A percentile compares a stretch with the other conserved stretches of the same genome.
phyloP scores from a whole-genome alignment of 495 filamentous ascomycete species.

The Aspergillus funiculosus region DNA sequence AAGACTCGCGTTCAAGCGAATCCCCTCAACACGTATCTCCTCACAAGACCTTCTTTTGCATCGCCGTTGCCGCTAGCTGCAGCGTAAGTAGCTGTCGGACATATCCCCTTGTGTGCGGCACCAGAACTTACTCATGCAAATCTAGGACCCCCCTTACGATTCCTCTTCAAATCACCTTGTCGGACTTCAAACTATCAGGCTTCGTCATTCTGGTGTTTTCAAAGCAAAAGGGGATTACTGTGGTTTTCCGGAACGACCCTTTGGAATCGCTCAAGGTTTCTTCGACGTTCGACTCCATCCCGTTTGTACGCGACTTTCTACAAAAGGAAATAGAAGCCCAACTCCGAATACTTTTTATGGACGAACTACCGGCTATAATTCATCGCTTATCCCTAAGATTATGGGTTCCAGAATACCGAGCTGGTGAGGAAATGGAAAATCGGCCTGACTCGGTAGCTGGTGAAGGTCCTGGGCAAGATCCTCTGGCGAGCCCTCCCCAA shows the following conservation, averaged over 20 bases:
- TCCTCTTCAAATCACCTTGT: constrained; percentile 90
- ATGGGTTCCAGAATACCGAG: constrained; percentile 82
- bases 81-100: constrained; percentile 43
- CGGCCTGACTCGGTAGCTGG: constrained; percentile 24
- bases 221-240: constrained; percentile 88
- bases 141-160: constrained; percentile 76
- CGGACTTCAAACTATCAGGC: constrained; percentile 92
- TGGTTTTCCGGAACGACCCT: constrained; percentile 97
- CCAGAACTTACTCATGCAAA: constrained; percentile 4
- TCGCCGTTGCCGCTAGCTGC: constrained; percentile 92
- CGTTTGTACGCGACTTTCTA: constrained; percentile 93
- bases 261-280: constrained; percentile 97
- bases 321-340: constrained; percentile 97
- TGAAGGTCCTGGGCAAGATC: constrained; percentile 58
- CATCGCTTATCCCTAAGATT: constrained; percentile 84
- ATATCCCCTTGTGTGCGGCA: neutral
- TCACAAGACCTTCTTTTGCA: constrained; percentile 82
- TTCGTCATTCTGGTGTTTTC: constrained; percentile 98
- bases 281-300: constrained; percentile 97
- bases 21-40: constrained; percentile 90
- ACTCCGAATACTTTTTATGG: constrained; percentile 88
- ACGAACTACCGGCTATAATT: constrained; percentile 92
- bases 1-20: constrained; percentile 96
- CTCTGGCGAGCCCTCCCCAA: constrained; percentile 70
- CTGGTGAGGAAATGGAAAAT: constrained; percentile 49